Base-by-base conservation (phyloP, 2,329 filamentous ascomycete genomes). In the Exophiala spinifera region DNA sequence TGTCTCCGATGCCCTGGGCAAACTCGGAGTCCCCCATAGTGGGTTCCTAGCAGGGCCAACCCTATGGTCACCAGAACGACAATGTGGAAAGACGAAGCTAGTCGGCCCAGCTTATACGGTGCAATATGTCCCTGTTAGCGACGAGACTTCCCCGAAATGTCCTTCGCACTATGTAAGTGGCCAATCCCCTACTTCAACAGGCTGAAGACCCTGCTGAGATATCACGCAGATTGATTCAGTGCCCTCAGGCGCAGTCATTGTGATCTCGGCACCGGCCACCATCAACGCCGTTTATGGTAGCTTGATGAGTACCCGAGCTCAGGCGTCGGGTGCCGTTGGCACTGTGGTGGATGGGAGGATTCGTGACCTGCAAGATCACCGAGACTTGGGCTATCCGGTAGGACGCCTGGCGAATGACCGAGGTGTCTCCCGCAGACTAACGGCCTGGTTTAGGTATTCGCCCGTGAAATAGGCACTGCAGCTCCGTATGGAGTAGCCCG, bases 221-320 rank as follows among this genome's bases (percentile, higher is more conserved):
- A 7, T 4, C 23, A 25, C 23, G 7, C 3, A 79, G 76, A 80
- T 81, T 7, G 71, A 74, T 49, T 56, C 62, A 8, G 69, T 71
- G n/a, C 64, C 66, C 7, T 55, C 63, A 31, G 69, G 61, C 17
- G 64, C 63, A 17, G 67, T 73, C 1, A 66, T 73, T 6, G 72
- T 72, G 52, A 64, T 74, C 2, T 69, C 67, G 0, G 68, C 70
- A 46, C 71, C 72, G 0, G 64, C 64, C 42, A 48, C 68, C 10
- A 64, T 66, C 40, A 69, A 65, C 39, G 70, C 57, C 42, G 74
- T 78, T 40, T 82, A 80, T 60, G 79, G 79, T 28, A 78, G 79
- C 1, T 66, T 82, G 20, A 81, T 81, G 79, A 75, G 74, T 20
- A 72, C 72, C 2, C 70, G 78, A 17, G 78, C 78, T 2, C 69